A percentile compares a stretch with the other conserved stretches of the same genome.
These are phyloP conservation scores for Typha latifolia DNA, from an alignment of 176 grass and related monocot species.

Conservation along the genomic window DNA sequence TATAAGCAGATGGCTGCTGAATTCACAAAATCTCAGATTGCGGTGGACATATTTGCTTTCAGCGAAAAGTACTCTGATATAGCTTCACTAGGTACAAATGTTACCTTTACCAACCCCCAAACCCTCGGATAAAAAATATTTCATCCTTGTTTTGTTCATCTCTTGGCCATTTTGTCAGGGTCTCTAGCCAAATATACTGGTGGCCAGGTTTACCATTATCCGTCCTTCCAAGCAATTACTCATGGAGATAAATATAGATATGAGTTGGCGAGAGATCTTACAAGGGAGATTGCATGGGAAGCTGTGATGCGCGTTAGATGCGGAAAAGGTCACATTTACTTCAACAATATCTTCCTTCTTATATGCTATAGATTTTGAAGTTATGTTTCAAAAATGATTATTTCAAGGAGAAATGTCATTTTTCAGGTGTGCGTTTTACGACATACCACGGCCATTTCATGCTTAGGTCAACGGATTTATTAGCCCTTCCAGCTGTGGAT, in stretches of 20 bases:
- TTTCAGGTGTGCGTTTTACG: constrained; percentile 84
- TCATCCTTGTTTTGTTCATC: constrained; percentile 8
- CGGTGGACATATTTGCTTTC: constrained; percentile 90
- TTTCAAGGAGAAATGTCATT: constrained; percentile 18
- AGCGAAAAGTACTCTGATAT: constrained; percentile 81
- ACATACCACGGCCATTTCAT: constrained; percentile 97
- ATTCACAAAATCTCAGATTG: constrained; percentile 87
- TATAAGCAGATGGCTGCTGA: constrained; percentile 99
- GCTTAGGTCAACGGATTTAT: constrained; percentile 90
- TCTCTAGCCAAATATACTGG: constrained; percentile 92
- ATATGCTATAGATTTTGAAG: too few relatives aligned
- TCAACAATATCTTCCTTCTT: not conserved
- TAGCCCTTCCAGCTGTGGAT: constrained; percentile 97
- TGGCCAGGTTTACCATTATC: constrained; percentile 91
- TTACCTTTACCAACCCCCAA: not conserved
- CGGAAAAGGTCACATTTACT: constrained; percentile 61
- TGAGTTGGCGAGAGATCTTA: constrained; percentile 81
- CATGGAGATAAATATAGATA: constrained; percentile 72
- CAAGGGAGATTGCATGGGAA: constrained; percentile 93
- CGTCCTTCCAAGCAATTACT: constrained; percentile 52
- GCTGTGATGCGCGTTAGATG: constrained; percentile 99
- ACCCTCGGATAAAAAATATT: too few relatives aligned
- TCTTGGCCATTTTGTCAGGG: constrained; percentile 34
- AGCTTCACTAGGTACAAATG: constrained; percentile 72
- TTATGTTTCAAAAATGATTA: too few relatives aligned